Base-by-base conservation (phyloP, 2,329 filamentous ascomycete genomes). In the Monosporascus sp. region DNA sequence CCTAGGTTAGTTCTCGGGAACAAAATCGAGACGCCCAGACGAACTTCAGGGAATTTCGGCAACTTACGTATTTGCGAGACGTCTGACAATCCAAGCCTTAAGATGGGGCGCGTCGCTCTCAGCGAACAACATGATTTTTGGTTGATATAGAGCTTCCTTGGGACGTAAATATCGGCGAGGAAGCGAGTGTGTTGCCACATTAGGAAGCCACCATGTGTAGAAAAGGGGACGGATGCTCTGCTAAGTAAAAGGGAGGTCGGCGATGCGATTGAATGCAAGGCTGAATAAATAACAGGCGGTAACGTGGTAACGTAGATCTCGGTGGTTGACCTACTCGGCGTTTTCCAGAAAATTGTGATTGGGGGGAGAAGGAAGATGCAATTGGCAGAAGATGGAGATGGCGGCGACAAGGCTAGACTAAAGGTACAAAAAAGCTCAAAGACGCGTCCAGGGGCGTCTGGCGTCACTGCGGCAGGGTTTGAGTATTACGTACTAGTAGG, bases 31-130 rank as follows among this genome's bases (percentile, higher is more conserved):
- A 45, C 22, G 19, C 40, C 47, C 43, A 44, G 35, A 41, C 46
- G 43, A 54, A 74, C 11, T 26, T 9, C 22, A 16, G 26, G n/a
- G 2, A 46, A 46, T 24, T n/a, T 14, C 31, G 31, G 31, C 31
- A 14, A 43, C 85, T 51, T 72, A 89, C 86, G 86, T 88, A 65
- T 87, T 84, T 67, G 89, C 87, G 51, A 92, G 81, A 58, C 87
- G 82, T 71, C 86, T 86, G 57, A 91, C 83, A 57, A 92, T 84
- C 88, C 88, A 93, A 55, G 79, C 77, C 75, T 90, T 91, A 52
- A 94, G 77, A 56, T 80, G 72, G 52, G 79, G 73, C 69, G 78
- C 75, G 69, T 88, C 81, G 61, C 80, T 78, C 64, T 86, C 83
- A 45, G 78, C 70, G 63, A 87, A 86, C 61, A 87, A 65, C 83